Evolutionary conservation across 2,329 filamentous ascomycete genomes (phyloP), one percentile per base, ranked within the genome.

Genomic region (Sporothrix brasiliensis): DNA sequence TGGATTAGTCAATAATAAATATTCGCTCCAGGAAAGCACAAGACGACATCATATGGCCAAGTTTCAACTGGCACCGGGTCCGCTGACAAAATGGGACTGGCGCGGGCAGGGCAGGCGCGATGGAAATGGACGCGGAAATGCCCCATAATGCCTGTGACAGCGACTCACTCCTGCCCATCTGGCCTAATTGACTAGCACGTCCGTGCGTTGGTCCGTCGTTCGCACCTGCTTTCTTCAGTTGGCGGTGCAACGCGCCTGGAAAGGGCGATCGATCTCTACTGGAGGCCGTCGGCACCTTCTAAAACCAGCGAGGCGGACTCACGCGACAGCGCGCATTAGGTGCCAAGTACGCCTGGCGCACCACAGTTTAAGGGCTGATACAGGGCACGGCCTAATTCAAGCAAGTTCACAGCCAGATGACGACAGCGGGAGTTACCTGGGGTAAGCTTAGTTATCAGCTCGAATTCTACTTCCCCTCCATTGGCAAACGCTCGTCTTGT

Each of bases 11-110:
- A 72, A 70, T 72, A 70, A 19, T 61, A 56, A 65, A 50, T 47
- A 52, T 58, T 66, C 27, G 69, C 52, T 30, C 21, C 16, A 39
- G 5, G 66, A 53, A 56, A 52, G 66, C 52, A 30, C 50, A 49
- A 70, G 60, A 44, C 61, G 69, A 68, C 69, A 70, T 70, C 69
- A 70, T 65, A 63, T 50, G 68, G 63, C 69, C 69, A 70, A 50
- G 69, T 70, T 70, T 70, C 69, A 70, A 14, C 54, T 60, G 10
- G 30, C 49, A 44, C 49, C 14, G 3, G 24, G 69, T 24, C 34
- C 49, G 67, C 67, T 34, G 67, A 49, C 52, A 68, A 68, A 68
- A 68, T 34, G 63, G 19, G 61, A 30, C 21, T 14, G 21, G 52
- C n/a, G 21, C 14, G 5, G 27, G 49, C 49, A n/a, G 19, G 49